phyloP scores from a whole-genome alignment of 306 rosid species.

The Echinosophora koreensis region DNA sequence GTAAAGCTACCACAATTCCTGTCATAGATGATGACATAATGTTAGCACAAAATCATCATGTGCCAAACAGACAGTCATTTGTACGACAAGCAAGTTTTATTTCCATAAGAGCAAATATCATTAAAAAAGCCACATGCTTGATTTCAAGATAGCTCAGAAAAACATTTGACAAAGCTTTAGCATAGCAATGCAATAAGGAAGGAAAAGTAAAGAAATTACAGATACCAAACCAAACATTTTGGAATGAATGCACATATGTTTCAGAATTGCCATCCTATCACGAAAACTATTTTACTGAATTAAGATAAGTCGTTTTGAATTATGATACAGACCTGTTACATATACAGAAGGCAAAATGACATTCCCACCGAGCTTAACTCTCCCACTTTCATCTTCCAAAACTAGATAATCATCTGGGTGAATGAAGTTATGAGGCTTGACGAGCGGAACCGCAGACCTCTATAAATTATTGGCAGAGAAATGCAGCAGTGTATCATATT shows the following conservation, averaged over 20 bases:
- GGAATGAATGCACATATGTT: conserved; percentile 13
- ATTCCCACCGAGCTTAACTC: conserved; percentile 84
- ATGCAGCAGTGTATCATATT: conserved; percentile 36
- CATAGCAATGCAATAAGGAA: conserved; percentile 13
- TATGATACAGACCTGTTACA: conserved; percentile 75
- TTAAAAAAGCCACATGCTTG: conserved; percentile 18
- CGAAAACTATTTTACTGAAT: conserved; percentile 13
- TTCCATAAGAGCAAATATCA: conserved; percentile 26
- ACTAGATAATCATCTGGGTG: conserved; percentile 78
- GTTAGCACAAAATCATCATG: conserved; percentile 44
- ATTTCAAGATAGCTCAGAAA: conserved; percentile 36
- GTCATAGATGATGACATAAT: conserved; percentile 34
- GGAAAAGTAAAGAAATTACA: background rate
- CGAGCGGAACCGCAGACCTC: conserved; percentile 77
- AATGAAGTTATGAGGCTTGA: conserved; percentile 77
- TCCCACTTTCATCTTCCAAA: conserved; percentile 96
- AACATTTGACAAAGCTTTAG: conserved; percentile 37
- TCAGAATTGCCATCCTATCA: conserved; percentile 34
- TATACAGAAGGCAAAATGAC: conserved; percentile 70
- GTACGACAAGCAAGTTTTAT: conserved; percentile 15
- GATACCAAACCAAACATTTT: conserved; percentile 37
- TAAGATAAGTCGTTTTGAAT: background rate
- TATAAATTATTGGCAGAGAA: conserved; percentile 46
- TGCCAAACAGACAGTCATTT: conserved; percentile 18
- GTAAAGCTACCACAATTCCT: conserved; percentile 84